Base-by-base conservation (phyloP, 805 yeast genomes). In the Candida maris region DNA sequence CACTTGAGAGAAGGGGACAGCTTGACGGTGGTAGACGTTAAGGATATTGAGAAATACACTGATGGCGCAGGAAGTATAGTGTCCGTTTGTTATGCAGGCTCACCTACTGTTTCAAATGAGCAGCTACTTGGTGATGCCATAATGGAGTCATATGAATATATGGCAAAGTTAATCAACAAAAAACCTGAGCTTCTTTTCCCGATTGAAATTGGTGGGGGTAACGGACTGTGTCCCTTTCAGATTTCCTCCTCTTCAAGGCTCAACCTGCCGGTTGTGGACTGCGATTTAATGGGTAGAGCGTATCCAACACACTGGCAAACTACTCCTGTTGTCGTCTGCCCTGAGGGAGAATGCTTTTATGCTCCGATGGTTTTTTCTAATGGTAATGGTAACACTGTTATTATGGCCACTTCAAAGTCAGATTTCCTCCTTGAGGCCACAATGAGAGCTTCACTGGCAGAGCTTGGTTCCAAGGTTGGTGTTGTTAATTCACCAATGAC, bases 231-330 rank as follows among this genome's bases (percentile, higher is more conserved):
- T 34, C 60, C 57, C 3, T 47, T 61, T 31, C 38, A 54, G 14
- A 34, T 45, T 5, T 29, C 48, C 1, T 37, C 46, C 5, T 45
- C 46, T 6, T 34, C 51, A 5, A 37, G 46, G 14, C 33, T 50
- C n/a, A 32, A 43, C 13, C 24, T 43, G 20, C 48, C 51, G 19
- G 53, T 61, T 18, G 37, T 68, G 29, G 74, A 69, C 52, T 55
- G 61, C 30, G 75, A 69, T 41, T 46, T 66, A 41, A 69, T 69
- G 75, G 75, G 75, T 5, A 56, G 75, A 43, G 75, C 73, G 12
- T 64, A 66, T 45, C 72, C 73, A 13, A 65, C 69, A 3, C 57
- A 54, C 27, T 62, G 59, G 48, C 73, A 69, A 45, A 57, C 61
- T n/a, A 38, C 53, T 12, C n/a, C n/a, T n/a, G n/a, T n/a, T n/a